Conservation (phyloP, 768 basidiomycete species). For the Boletus insuetus region DNA sequence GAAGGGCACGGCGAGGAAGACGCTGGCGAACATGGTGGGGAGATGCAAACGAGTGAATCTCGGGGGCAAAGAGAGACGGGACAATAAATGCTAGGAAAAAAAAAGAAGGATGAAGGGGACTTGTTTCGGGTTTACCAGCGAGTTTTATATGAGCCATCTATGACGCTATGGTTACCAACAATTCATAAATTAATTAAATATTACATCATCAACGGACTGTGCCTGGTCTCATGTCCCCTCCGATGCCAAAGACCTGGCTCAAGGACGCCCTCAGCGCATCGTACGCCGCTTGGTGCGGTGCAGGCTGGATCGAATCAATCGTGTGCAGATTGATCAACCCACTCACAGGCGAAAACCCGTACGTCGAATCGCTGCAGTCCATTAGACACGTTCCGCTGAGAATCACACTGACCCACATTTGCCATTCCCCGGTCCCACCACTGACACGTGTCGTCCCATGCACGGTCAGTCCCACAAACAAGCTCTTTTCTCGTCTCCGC, state of each 20-base stretch:
- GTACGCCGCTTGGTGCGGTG: constrained; percentile 70
- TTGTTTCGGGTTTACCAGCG: neutral
- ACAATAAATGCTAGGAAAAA: neutral
- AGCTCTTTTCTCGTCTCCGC: constrained; percentile 50
- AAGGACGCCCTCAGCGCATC: constrained; percentile 49
- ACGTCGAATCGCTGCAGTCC: constrained; percentile 58
- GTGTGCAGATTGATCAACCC: constrained; percentile 64
- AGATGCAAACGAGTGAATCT: constrained; percentile 7
- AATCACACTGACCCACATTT: constrained; percentile 48
- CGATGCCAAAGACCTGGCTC: constrained; percentile 22
- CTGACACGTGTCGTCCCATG: constrained; percentile 62
- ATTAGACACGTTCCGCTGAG: neutral
- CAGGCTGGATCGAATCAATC: constrained; percentile 75
- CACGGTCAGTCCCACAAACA: constrained; percentile 55
- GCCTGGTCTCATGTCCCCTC: constrained; percentile 17
- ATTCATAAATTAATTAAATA: neutral
- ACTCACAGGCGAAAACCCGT: constrained; percentile 64
- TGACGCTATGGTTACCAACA: constrained; percentile 6
- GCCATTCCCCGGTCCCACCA: constrained; percentile 63
- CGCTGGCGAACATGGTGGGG: constrained; percentile 36
- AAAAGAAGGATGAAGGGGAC: neutral
- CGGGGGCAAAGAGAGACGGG: constrained; percentile 17
- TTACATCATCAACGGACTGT: neutral
- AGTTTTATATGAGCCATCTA: neutral
- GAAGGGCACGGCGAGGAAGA: constrained; percentile 46